Percentiles rank a stretch among this genome's conserved stretches.
These are phyloP conservation scores for Crithidia sp. DNA, from an alignment of 208 protist genomes.

Conservation along the genomic window DNA sequence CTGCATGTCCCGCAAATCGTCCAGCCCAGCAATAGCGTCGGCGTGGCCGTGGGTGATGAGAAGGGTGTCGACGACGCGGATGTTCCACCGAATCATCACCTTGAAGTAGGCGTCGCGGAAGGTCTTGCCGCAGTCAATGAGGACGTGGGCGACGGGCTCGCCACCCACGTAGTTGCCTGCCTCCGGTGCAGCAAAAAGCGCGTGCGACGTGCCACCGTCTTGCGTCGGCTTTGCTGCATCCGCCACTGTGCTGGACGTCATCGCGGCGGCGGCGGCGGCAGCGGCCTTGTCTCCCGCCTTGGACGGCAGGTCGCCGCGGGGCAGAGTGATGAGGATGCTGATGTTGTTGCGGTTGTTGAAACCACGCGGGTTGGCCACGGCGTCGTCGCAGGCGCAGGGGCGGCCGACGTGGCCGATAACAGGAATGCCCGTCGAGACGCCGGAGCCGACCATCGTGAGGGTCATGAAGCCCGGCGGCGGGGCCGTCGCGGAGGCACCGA, in stretches of 20 bases:
- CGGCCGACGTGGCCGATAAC: slow-evolving; percentile 82
- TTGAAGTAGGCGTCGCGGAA: slow-evolving; percentile 91
- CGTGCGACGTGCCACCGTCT: slow-evolving; percentile 20
- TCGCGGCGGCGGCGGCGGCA: not conserved
- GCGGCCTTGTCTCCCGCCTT: not conserved
- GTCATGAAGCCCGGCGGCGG: slow-evolving; percentile 42
- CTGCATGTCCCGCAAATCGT: slow-evolving; percentile 92
- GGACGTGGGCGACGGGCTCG: slow-evolving; percentile 49
- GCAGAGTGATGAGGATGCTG: slow-evolving; percentile 76
- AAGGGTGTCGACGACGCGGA: slow-evolving; percentile 75
- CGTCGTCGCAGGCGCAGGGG: slow-evolving; percentile 77
- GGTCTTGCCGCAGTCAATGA: slow-evolving; percentile 92
- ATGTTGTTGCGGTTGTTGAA: slow-evolving; percentile 87
- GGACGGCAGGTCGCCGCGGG: slow-evolving; percentile 14
- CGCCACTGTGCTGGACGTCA: not conserved
- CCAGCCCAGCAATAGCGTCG: slow-evolving; percentile 82
- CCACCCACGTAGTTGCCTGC: slow-evolving; percentile 39
- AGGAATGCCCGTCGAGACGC: slow-evolving; percentile 83
- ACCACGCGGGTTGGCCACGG: slow-evolving; percentile 55
- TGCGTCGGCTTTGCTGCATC: not conserved
- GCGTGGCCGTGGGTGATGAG: slow-evolving; percentile 90
- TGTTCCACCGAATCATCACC: slow-evolving; percentile 64
- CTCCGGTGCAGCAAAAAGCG: slow-evolving; percentile 24
- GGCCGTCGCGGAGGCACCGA: slow-evolving; percentile 23
- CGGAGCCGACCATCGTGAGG: slow-evolving; percentile 76